Percentiles rank a stretch among this genome's conserved stretches.
These are phyloP conservation scores for Wakefieldia striispora DNA, from an alignment of 768 basidiomycete genomes.

Conservation along the genomic window DNA sequence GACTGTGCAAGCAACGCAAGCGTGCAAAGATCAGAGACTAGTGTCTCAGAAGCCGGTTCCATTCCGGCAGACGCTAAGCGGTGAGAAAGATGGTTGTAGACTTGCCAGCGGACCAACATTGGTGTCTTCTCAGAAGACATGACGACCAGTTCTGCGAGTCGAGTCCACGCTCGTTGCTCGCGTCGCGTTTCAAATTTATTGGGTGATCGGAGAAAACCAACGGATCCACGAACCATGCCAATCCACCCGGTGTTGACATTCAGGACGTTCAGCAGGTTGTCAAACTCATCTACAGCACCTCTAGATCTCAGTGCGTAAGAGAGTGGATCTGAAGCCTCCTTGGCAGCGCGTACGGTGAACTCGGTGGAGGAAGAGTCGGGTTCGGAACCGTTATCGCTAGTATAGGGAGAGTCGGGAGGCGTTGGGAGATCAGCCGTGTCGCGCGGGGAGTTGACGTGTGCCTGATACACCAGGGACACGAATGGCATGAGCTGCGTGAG, in stretches of 20 bases:
- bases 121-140: constrained; percentile 30
- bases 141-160: constrained; percentile 47
- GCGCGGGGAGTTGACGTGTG: neutral
- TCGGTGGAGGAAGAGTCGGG: constrained; percentile 31
- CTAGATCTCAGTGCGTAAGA: constrained; percentile 33
- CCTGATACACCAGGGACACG: constrained; percentile 7
- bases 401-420: constrained; percentile 26
- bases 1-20: constrained; percentile 55
- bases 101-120: constrained; percentile 44
- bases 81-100: constrained; percentile 52
- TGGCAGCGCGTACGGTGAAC: constrained; percentile 20
- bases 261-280: constrained; percentile 38
- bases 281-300: constrained; percentile 39
- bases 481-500: constrained; percentile 30
- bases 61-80: neutral
- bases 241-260: constrained; percentile 37
- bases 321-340: constrained; percentile 15
- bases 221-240: constrained; percentile 33
- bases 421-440: constrained; percentile 24
- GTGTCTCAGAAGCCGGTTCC: constrained; percentile 28
- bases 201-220: constrained; percentile 3
- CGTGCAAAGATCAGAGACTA: constrained; percentile 51
- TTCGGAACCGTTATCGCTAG: constrained; percentile 27
- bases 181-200: constrained; percentile 24
- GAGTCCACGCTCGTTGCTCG: constrained; percentile 49